phyloP scores from a whole-genome alignment of 2,329 filamentous ascomycete genomes.

The Blastomyces percursus region DNA sequence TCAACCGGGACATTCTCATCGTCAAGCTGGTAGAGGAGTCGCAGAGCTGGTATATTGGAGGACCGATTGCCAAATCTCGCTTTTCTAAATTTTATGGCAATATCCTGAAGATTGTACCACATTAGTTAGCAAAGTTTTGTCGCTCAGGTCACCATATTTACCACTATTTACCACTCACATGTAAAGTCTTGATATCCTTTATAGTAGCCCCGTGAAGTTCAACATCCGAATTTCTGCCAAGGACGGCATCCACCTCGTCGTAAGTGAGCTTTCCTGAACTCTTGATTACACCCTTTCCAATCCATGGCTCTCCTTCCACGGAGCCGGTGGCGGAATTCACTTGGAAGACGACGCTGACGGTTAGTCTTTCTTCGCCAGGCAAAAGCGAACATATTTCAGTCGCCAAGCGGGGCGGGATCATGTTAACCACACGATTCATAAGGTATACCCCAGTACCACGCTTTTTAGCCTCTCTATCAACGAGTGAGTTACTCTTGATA shows the following conservation, averaged over 20 bases:
- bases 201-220: constrained; percentile 55
- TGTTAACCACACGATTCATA: constrained; percentile 75
- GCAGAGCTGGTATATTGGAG: constrained; percentile 70
- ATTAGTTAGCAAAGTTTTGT: constrained; percentile 1
- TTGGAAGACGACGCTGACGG: constrained; percentile 86
- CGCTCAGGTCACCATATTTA: neutral
- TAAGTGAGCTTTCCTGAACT: constrained; percentile 78
- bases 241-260: constrained; percentile 71
- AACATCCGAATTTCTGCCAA: constrained; percentile 53
- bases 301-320: constrained; percentile 79
- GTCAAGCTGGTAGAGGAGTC: constrained; percentile 84
- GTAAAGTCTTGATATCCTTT: constrained; percentile 70
- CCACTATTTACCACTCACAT: constrained; percentile 41
- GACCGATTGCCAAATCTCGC: constrained; percentile 69
- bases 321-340: constrained; percentile 75
- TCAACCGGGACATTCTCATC: constrained; percentile 97
- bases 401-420: constrained; percentile 78
- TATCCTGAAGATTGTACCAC: constrained; percentile 38
- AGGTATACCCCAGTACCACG: constrained; percentile 92
- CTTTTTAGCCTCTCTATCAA: constrained; percentile 96
- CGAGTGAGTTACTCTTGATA: constrained; percentile 87
- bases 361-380: constrained; percentile 79
- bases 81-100: constrained; percentile 86
- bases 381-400: constrained; percentile 78
- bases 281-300: constrained; percentile 88